Evolutionary conservation across 2,329 filamentous ascomycete species (phyloP).

Genomic region (Aureobasidium musti): DNA sequence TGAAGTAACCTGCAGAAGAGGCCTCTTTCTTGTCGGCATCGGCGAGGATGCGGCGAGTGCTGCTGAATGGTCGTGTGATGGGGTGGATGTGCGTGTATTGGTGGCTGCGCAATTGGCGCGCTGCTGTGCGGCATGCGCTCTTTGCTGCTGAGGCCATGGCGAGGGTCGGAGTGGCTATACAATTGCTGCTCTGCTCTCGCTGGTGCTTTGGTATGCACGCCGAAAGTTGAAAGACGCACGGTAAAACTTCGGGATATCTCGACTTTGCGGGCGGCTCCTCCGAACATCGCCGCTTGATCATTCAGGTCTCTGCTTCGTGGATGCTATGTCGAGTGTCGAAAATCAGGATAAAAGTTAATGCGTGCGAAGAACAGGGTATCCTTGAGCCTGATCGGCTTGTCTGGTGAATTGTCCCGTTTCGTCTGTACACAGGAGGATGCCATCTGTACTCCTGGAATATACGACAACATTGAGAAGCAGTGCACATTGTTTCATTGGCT

Average conservation of each 20-base stretch:
- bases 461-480: no score
- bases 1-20: constrained; percentile 31
- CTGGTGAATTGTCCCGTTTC: no score
- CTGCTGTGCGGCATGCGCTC: constrained; percentile 15
- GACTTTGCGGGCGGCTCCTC: not conserved
- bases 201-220: constrained; percentile 7
- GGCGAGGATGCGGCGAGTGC: constrained; percentile 14
- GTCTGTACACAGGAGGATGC: no score
- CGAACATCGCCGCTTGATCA: not conserved
- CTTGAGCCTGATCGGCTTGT: not conserved
- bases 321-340: no score
- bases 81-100: not conserved
- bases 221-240: constrained; percentile 20
- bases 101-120: constrained; percentile 16
- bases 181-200: not conserved
- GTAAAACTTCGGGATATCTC: not conserved
- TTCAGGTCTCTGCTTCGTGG: not conserved
- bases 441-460: no score
- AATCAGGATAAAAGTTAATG: not conserved
- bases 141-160: constrained; percentile 27
- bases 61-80: constrained; percentile 18
- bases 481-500: no score
- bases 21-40: constrained; percentile 9
- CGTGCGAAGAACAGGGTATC: not conserved
- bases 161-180: not conserved